Conservation (phyloP, 495 filamentous ascomycete species). For the Cenococcum geophilum region DNA sequence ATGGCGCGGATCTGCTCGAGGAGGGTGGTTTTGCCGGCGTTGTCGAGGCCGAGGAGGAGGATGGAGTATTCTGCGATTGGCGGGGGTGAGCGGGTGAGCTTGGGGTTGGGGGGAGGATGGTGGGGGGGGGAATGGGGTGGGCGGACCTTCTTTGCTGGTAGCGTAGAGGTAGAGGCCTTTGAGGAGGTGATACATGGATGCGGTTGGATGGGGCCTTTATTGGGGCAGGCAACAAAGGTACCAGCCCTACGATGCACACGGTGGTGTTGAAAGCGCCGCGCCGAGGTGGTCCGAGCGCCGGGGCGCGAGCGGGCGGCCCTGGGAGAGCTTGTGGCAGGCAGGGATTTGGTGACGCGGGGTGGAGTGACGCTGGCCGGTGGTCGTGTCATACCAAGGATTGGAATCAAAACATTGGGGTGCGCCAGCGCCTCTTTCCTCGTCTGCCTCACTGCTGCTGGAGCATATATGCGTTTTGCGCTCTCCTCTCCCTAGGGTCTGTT, state of each 20-base stretch:
- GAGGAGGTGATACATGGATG: constrained; percentile 86
- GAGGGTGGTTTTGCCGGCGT: constrained; percentile 97
- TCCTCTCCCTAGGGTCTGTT: too few species aligned
- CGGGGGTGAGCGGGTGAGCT: neutral
- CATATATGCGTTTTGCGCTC: too few species aligned
- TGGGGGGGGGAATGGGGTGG: neutral
- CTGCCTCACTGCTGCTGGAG: too few species aligned
- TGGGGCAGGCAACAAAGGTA: neutral
- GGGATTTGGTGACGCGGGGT: too few species aligned
- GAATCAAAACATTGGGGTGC: too few species aligned
- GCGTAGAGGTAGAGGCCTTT: constrained; percentile 91
- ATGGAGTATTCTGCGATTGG: constrained; percentile 78
- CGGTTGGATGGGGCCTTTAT: neutral
- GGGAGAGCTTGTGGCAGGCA: too few species aligned
- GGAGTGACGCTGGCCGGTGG: too few species aligned
- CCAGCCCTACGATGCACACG: neutral
- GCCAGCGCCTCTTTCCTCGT: too few species aligned
- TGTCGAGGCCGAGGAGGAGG: constrained; percentile 93
- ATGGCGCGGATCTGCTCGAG: constrained; percentile 88
- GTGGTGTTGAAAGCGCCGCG: neutral
- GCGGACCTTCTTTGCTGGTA: constrained; percentile 84
- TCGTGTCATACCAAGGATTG: too few species aligned
- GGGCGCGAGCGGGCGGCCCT: neutral
- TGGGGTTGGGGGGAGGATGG: constrained; percentile 5
- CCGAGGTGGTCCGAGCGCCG: neutral